Base-by-base conservation (phyloP, 2,329 filamentous ascomycete genomes). In the Mycosphaerelloides madeirae region DNA sequence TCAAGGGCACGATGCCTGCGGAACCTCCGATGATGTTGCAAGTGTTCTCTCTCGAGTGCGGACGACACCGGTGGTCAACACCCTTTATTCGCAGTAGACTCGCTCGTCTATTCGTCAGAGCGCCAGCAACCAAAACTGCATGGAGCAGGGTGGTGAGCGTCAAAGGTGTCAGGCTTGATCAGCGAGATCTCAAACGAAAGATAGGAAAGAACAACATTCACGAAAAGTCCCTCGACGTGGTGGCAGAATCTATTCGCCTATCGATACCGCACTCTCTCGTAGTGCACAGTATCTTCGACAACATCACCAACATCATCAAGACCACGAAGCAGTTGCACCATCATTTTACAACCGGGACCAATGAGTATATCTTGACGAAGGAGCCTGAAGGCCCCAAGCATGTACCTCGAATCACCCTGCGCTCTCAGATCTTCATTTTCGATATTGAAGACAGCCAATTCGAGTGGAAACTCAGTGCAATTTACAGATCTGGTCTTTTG, bases 401-500 rank as follows among this genome's bases (percentile, higher is more conserved):
- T 35, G 82, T 98, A 0, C 93, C 93, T 1, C 91, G 87, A 60
- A 73, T 98, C 16, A 91, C 89, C 0, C 55, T 98, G 8, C 81
- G 89, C 40, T 85, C 84, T 43, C 85, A 86, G 57, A 86, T 85
- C 4, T 74, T 98, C 18, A 70, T 95, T 2, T 91, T 98, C 47
- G 91, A 97, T 61, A 75, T 98, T 29, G 93, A 98, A 67, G 93
- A 98, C 63, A 91, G 93, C 38, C 84, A 87, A 0, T 98, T 98
- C 59, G 93, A 98, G 65, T 98, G 90, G 87, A 97, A 96, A 63
- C 73, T 98, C 8, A 88, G 90, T 13, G 83, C 89, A 61, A 98
- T 98, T 40, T 98, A 97, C 65, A 83, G 91, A 25, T 81, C 87
- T 35, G 93, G 94, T 0, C 76, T 91, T 15, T 73, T 90, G 43